phyloP scores from a whole-genome alignment of 78 protist genomes.

The Anaeramoeba flamelloides region DNA sequence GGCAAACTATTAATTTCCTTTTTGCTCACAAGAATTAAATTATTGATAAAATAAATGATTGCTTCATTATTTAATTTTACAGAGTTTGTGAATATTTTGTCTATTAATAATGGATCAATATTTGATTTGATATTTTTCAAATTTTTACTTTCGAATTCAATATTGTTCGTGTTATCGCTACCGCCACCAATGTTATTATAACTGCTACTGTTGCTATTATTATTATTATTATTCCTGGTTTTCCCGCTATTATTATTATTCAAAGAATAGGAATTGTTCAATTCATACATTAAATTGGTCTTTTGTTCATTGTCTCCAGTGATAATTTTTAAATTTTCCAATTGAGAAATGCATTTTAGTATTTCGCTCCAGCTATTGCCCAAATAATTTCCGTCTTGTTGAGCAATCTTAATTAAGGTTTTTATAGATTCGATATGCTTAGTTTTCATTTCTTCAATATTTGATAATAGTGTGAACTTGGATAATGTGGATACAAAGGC shows the following conservation, averaged over 20 bases:
- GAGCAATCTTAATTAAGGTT: background rate
- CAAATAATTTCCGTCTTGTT: background rate
- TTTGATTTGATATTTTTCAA: no score
- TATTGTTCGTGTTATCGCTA: background rate
- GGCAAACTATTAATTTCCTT: background rate
- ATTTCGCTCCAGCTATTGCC: background rate
- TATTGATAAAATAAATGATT: background rate
- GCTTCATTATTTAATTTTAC: background rate
- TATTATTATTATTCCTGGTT: no score
- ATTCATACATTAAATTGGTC: no score
- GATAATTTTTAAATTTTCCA: background rate
- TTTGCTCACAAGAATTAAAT: background rate
- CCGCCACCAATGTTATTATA: no score
- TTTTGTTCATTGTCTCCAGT: no score
- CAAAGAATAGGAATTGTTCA: no score
- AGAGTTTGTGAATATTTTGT: background rate
- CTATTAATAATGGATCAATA: no score
- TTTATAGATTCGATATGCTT: background rate
- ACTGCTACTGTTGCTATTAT: no score
- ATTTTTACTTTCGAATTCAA: background rate
- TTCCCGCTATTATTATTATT: no score
- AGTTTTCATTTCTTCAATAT: background rate
- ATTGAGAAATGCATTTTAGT: background rate
- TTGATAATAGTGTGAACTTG: background rate
- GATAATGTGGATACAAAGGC: background rate